Percentiles rank a stretch among this genome's conserved stretches.
These are phyloP conservation scores for Blastobotrys capitulatus DNA, from an alignment of 1,139 yeast genomes.

Conservation along the genomic window DNA sequence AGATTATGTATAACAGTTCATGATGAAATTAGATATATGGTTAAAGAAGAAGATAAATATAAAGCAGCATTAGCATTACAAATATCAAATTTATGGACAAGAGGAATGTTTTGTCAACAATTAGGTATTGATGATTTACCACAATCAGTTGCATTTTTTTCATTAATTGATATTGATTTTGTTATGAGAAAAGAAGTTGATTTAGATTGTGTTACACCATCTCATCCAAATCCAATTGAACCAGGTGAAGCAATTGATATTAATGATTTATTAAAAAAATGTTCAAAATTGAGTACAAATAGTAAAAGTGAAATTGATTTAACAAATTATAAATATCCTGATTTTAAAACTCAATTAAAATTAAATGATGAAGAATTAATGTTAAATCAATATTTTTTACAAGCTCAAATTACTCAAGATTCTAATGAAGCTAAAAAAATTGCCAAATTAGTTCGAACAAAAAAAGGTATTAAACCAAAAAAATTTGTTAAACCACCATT, in stretches of 20 bases:
- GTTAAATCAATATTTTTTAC: conserved; percentile 13
- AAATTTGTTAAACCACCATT: conserved; percentile 6
- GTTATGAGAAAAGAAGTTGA: conserved; percentile 86
- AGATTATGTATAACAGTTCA: conserved; percentile 85
- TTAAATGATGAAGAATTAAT: not conserved
- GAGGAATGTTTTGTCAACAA: conserved; percentile 93
- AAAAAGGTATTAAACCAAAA: conserved; percentile 1
- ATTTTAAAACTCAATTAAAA: not conserved
- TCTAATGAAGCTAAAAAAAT: conserved; percentile 14
- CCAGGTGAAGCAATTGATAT: conserved; percentile 79
- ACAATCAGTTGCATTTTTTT: conserved; percentile 91
- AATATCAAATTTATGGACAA: conserved; percentile 88
- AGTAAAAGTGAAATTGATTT: not conserved
- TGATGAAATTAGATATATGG: conserved; percentile 86
- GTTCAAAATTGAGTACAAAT: not conserved
- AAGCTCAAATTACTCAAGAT: conserved; percentile 24
- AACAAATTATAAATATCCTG: not conserved
- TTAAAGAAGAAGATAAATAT: conserved; percentile 65
- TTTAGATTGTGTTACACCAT: conserved; percentile 85
- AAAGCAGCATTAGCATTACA: conserved; percentile 79
- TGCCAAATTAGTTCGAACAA: conserved; percentile 10
- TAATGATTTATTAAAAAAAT: conserved; percentile 38
- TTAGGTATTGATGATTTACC: conserved; percentile 87
- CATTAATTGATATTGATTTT: conserved; percentile 86
- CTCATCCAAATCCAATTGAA: conserved; percentile 64